phyloP scores from a whole-genome alignment of 768 basidiomycete genomes.

The Serendipita sp. region DNA sequence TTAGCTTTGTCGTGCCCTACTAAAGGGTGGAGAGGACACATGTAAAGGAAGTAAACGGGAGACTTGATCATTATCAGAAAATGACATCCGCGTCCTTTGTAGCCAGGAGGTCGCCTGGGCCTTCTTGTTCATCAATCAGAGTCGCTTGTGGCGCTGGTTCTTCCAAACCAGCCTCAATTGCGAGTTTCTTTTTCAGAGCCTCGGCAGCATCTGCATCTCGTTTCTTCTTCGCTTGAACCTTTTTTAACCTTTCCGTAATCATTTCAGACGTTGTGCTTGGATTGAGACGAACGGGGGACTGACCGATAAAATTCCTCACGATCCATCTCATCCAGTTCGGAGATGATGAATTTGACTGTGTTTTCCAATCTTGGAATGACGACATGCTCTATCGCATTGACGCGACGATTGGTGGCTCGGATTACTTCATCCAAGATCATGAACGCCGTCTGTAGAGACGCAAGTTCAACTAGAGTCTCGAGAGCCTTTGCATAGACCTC shows the following conservation, averaged over 20 bases:
- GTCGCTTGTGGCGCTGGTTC: constrained; percentile 10
- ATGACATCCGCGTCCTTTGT: constrained; percentile 89
- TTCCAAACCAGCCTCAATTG: constrained; percentile 10
- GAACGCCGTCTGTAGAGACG: constrained; percentile 93
- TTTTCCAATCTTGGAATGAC: constrained; percentile 91
- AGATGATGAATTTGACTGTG: constrained; percentile 94
- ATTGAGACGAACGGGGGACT: constrained; percentile 11
- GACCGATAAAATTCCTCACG: constrained; percentile 86
- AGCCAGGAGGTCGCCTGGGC: constrained; percentile 48
- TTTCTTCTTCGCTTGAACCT: constrained; percentile 96
- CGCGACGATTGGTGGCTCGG: constrained; percentile 94
- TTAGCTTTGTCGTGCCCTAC: neutral
- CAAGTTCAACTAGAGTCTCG: constrained; percentile 91
- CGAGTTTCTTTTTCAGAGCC: constrained; percentile 10
- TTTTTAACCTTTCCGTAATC: constrained; percentile 60
- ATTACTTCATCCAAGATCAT: constrained; percentile 98
- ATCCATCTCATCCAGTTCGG: constrained; percentile 98
- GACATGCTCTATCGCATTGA: constrained; percentile 97
- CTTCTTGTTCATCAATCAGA: constrained; percentile 20
- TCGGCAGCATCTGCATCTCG: constrained; percentile 41
- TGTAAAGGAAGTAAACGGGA: too few species aligned
- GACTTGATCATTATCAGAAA: constrained; percentile 36
- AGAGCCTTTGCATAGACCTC: constrained; percentile 97
- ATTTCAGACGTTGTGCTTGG: neutral
- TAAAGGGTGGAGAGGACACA: neutral